These are phyloP conservation scores for Neocucurbitaria cava DNA, from an alignment of 2,329 filamentous ascomycete genomes.

Conservation along the genomic window DNA sequence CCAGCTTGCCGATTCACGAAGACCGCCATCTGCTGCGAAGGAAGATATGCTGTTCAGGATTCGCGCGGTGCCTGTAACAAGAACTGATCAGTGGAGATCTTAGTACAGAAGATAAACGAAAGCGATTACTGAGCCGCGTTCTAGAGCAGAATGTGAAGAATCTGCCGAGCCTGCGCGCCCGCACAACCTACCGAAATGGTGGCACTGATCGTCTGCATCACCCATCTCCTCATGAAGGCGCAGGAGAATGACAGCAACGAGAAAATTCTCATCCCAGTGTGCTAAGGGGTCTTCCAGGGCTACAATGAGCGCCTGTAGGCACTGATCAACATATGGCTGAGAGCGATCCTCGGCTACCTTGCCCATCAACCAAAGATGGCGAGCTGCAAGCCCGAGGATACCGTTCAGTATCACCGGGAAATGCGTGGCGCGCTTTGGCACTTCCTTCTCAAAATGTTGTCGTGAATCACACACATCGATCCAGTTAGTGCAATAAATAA, in stretches of 20 bases:
- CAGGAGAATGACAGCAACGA: constrained; percentile 58
- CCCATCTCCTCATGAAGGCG: constrained; percentile 59
- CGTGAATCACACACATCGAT: constrained; percentile 37
- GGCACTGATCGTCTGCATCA: constrained; percentile 48
- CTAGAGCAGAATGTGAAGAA: no score
- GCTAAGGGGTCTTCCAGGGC: constrained; percentile 52
- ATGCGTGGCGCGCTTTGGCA: constrained; percentile 56
- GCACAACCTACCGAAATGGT: constrained; percentile 40
- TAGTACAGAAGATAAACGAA: neutral
- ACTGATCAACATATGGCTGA: constrained; percentile 55
- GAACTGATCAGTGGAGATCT: no score
- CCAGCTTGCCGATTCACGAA: constrained; percentile 52
- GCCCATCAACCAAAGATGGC: constrained; percentile 52
- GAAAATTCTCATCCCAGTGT: constrained; percentile 55
- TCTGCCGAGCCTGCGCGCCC: neutral
- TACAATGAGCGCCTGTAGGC: constrained; percentile 56
- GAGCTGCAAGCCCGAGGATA: constrained; percentile 55
- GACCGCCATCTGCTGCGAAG: constrained; percentile 48
- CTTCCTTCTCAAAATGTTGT: constrained; percentile 53
- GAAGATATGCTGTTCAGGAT: constrained; percentile 49
- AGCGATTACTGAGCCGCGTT: no score
- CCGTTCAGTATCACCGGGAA: constrained; percentile 58
- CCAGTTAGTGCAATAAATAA: constrained; percentile 37
- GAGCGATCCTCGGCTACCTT: constrained; percentile 52
- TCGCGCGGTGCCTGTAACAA: constrained; percentile 30